Percentiles rank a stretch among this genome's conserved stretches.
These are phyloP conservation scores for Diaporthe ampelina DNA, from an alignment of 2,329 filamentous ascomycete species.

Conservation along the genomic window DNA sequence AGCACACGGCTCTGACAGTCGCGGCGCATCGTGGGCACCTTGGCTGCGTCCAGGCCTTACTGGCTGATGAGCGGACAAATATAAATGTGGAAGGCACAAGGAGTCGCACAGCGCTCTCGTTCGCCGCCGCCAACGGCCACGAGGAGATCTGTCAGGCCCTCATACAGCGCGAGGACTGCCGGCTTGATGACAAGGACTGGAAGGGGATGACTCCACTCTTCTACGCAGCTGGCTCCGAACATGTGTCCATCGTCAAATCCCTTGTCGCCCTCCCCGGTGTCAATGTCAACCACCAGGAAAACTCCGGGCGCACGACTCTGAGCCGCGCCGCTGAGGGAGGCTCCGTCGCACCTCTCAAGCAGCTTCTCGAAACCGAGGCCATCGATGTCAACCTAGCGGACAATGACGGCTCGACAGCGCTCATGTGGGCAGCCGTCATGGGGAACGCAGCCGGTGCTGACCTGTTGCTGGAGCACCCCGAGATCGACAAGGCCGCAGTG, in stretches of 20 bases:
- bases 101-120: neutral
- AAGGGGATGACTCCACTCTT: constrained; percentile 9
- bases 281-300: constrained; percentile 12
- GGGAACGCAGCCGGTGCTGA: neutral
- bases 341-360: constrained; percentile 4
- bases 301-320: neutral
- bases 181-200: neutral
- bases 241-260: neutral
- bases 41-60: neutral
- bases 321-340: constrained; percentile 1
- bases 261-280: neutral
- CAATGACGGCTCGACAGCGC: constrained; percentile 1
- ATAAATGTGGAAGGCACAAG: neutral
- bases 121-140: neutral
- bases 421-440: neutral
- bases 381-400: neutral
- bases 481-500: neutral
- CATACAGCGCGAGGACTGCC: neutral
- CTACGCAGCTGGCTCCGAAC: constrained; percentile 1
- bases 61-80: neutral
- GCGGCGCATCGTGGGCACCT: neutral
- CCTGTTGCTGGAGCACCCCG: neutral
- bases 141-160: neutral
- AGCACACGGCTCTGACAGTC: neutral
- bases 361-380: neutral